Conservation (phyloP, 2,329 filamentous ascomycete species). For the Colletotrichum zoysiae region DNA sequence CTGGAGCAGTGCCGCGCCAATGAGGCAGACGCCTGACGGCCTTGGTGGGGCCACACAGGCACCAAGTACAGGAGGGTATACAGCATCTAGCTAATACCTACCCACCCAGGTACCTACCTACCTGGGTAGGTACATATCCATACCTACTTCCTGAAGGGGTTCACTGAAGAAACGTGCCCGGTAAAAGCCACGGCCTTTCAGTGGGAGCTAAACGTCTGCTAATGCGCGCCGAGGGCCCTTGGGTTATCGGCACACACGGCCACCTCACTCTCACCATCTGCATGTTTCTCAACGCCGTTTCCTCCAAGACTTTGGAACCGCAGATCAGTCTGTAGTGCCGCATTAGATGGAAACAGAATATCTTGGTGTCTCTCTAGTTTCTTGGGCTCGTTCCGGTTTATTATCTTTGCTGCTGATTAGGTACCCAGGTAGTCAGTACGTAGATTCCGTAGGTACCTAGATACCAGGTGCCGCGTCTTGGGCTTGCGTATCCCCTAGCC, state of each 20-base stretch:
- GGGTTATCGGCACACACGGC: background rate
- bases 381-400: constrained; percentile 17
- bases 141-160: background rate
- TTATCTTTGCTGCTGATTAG: constrained; percentile 6
- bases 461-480: background rate
- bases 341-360: background rate
- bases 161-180: constrained; percentile 32
- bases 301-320: constrained; percentile 18
- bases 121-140: too few species aligned
- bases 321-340: constrained; percentile 16
- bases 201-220: background rate
- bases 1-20: constrained; percentile 33
- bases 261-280: constrained; percentile 21
- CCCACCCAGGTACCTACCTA: too few species aligned
- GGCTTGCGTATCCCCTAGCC: constrained; percentile 18
- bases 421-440: too few species aligned
- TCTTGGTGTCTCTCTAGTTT: background rate
- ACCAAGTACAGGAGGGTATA: constrained; percentile 8
- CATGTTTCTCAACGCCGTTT: constrained; percentile 24
- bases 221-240: background rate
- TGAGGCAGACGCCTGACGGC: constrained; percentile 9
- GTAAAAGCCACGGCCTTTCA: constrained; percentile 30
- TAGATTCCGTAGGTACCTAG: too few species aligned
- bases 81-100: constrained; percentile 2
- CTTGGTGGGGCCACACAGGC: constrained; percentile 7